Evolutionary conservation across 768 basidiomycete genomes (phyloP), one percentile per base, ranked within the genome.

Genomic region (Mycena chlorophos): DNA sequence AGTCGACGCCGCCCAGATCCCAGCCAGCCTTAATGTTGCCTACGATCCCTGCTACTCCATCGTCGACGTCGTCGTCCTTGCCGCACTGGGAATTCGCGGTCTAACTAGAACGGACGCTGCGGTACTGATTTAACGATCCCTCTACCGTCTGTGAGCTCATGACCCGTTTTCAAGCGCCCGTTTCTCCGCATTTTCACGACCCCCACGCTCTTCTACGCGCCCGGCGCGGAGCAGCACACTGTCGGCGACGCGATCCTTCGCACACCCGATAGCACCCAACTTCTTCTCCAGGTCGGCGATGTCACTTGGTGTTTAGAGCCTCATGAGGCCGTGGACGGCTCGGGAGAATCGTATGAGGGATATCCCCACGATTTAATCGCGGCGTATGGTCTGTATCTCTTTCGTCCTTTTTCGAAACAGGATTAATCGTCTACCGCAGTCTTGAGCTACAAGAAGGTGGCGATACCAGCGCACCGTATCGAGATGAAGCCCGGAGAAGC

Each of bases 21-120:
- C 59, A 17, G 59, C 55, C 4, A 52, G 59, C 23, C 49, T 51
- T n/a, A 29, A 54, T 4, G 34, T 56, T 4, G 59, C 59, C 12
- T 61, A 61, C 17, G 59, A 61, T 23, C 59, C 59, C 5, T 61
- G 59, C 55, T 61, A 61, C 20, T 61, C 59, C 6, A 3, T 56
- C 22, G 55, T 61, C 42, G 59, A 61, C 29, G 28, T 56, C 19
- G 55, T 54, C 13, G 52, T 61, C 34, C 59, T 61, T 25, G 59
- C 52, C 23, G 3, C 55, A 0, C 55, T 61, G 14, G 59, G 59
- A 25, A 31, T 61, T 5, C 59, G 55, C 20, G 59, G 49, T 6
- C 16, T 61, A 6, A 42, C 48, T 13, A 49, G 37, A 4, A 43
- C 51, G 19, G 58, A 61, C 52, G 55, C 59, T 12, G 59, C 42